Percentiles rank a stretch among this genome's conserved stretches.
Evolutionary conservation across 345 rosid species (phyloP).

Genomic region (Eucalyptus tenuipes): DNA sequence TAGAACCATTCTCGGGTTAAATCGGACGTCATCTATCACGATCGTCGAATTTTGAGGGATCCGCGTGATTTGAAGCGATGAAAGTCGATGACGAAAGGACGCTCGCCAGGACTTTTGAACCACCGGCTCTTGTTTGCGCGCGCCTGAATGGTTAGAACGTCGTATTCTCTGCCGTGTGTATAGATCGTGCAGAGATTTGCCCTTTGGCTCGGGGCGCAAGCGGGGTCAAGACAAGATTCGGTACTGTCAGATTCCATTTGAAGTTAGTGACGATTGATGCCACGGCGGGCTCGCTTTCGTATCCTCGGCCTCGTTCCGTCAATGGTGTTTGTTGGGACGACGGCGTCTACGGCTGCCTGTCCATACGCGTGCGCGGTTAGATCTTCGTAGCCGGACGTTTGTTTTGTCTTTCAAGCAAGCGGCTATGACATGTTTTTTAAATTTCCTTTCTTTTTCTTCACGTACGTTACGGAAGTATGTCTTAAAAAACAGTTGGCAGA

Average conservation of each 20-base stretch:
- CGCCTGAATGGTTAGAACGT: neutral
- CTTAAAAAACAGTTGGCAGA: neutral
- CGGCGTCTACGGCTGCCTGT: neutral
- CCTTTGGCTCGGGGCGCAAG: neutral
- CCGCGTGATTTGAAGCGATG: neutral
- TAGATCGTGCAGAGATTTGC: neutral
- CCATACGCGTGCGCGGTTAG: neutral
- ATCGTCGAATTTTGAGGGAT: neutral
- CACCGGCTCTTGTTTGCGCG: neutral
- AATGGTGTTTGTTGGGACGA: neutral
- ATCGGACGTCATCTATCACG: neutral
- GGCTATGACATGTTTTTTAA: neutral
- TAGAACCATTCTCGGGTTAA: neutral
- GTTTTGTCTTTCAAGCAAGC: neutral
- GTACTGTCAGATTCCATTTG: neutral
- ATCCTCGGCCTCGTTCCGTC: neutral
- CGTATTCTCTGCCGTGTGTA: neutral
- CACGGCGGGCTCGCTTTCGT: neutral
- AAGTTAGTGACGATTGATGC: neutral
- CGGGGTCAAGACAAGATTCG: neutral
- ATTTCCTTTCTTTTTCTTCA: neutral
- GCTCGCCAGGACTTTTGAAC: neutral
- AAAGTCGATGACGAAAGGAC: neutral
- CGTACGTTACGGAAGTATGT: neutral
- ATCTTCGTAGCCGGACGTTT: neutral